A percentile compares a stretch with the other conserved stretches of the same genome.
These are phyloP conservation scores for Helicostylum pulchrum DNA, from an alignment of 192 early-diverging fungal species.

Conservation along the genomic window DNA sequence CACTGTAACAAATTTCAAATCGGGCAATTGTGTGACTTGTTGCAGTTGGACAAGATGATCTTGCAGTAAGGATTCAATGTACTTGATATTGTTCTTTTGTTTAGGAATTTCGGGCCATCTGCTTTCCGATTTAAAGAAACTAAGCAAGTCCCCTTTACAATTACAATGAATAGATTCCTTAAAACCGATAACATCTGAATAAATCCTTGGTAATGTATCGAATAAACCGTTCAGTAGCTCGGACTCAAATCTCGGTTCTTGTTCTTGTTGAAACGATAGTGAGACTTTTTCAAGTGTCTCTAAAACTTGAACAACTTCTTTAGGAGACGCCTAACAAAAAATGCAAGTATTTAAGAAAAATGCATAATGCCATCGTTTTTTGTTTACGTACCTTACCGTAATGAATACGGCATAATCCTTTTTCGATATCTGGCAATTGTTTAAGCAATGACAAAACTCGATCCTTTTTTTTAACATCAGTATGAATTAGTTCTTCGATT, in stretches of 20 bases:
- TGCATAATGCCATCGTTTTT: not conserved
- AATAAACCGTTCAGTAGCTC: slow-evolving; percentile 35
- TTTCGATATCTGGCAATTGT: slow-evolving; percentile 63
- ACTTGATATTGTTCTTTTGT: slow-evolving; percentile 47
- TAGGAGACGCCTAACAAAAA: slow-evolving; percentile 49
- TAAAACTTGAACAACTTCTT: slow-evolving; percentile 56
- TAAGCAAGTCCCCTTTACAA: slow-evolving; percentile 41
- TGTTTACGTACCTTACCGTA: slow-evolving; percentile 47
- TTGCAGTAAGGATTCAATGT: slow-evolving; percentile 56
- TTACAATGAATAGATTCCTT: not conserved
- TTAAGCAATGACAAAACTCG: slow-evolving; percentile 38
- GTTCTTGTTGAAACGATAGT: slow-evolving; percentile 9
- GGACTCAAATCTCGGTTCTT: slow-evolving; percentile 25
- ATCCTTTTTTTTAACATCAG: slow-evolving; percentile 34
- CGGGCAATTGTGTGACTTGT: slow-evolving; percentile 40
- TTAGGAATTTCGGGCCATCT: slow-evolving; percentile 47
- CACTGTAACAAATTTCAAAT: slow-evolving; percentile 58
- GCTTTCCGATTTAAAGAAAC: slow-evolving; percentile 54
- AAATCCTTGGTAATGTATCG: slow-evolving; percentile 38
- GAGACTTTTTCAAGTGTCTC: slow-evolving; percentile 45
- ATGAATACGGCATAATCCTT: slow-evolving; percentile 60
- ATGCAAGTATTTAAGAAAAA: not conserved
- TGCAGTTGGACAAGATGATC: slow-evolving; percentile 50
- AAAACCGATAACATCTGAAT: not conserved
- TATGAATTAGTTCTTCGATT: slow-evolving; percentile 54